Evolutionary conservation across 129 eudicot species (phyloP).

Genomic region (carrot (Daucus carota)): DH1_v3.0 NC_030389.2:30829001-30829500

Average conservation of each 20-base stretch:
- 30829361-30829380: neutral
- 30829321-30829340: conserved; percentile 84
- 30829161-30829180: conserved; percentile 14
- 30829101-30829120: conserved; percentile 18
- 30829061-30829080: conserved; percentile 48
- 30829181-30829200: conserved; percentile 20
- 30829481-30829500: conserved; percentile 93
- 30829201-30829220: conserved; percentile 50
- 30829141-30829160: conserved; percentile 22
- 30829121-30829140: conserved; percentile 34
- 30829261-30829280: conserved; percentile 91
- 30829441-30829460: conserved; percentile 5
- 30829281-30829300: conserved; percentile 88
- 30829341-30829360: neutral
- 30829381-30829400: neutral
- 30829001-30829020: conserved; percentile 65
- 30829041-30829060: conserved; percentile 69
- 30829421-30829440: neutral
- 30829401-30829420: neutral
- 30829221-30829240: conserved; percentile 71
- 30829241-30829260: conserved; percentile 85
- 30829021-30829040: conserved; percentile 64
- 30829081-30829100: conserved; percentile 45
- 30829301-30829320: conserved; percentile 77
- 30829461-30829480: conserved; percentile 93